Evolutionary conservation across 371 early-diverging fungal genomes (phyloP), one percentile per base, ranked within the genome.

Genomic region (Circinella umbellata): DNA sequence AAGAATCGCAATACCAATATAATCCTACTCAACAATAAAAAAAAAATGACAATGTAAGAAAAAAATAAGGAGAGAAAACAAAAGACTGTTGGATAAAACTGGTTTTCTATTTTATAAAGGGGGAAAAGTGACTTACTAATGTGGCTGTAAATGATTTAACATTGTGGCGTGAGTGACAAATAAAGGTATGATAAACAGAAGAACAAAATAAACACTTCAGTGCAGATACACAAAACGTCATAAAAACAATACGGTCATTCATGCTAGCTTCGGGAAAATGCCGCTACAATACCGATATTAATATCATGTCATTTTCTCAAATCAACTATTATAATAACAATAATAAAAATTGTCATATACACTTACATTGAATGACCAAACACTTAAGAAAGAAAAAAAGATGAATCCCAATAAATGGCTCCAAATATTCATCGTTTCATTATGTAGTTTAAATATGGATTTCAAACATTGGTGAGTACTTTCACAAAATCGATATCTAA

Each of bases 341-440:
- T 42, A 42, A 42, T 27, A 27, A 27, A 47, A 37, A 35, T n/a
- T 57, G 15, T 9, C 47, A 47, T 15, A 47, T 11, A 18, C 3
- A 74, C 68, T 77, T 79, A 82, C 84, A 11, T 85, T 76, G 64
- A 88, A 84, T 15, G 82, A 81, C 57, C 87, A 85, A n/a, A 84
- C 69, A 18, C 83, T 82, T 0, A 91, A 71, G n/a, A 75, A 77
- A 8, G 84, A 67, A 68, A 90, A 84, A 27, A 88, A 84, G 37
- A 90, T 61, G 55, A 89, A 82, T 1, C 91, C 92, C 10, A 90
- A 61, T 64, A 92, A 75, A 75, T 91, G 92, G 35, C 89, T 89
- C 89, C 89, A 90, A 39, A 91, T 91, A 67, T 92, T 91, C 71
- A 86, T 78, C 3, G 92, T 91, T 76, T 92, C 91, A 42, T 92